Base-by-base conservation (phyloP, 2,329 filamentous ascomycete species). In the Phaeosphaeria sp. region DNA sequence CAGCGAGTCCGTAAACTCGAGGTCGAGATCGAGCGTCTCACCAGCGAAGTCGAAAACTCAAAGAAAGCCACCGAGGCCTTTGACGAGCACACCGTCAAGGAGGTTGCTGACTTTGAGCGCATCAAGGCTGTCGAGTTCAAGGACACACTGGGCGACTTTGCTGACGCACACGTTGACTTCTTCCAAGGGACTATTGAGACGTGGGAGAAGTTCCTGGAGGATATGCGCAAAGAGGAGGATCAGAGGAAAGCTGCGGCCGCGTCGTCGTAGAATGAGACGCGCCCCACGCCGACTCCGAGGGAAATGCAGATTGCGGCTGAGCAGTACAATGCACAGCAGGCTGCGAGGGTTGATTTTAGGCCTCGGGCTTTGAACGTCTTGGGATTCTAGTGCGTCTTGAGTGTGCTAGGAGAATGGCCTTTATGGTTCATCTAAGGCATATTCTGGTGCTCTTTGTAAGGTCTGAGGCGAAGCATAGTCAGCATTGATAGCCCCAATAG, bases 91-190 rank as follows among this genome's bases (percentile, higher is more conserved):
- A 94, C 97, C 1, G 90, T 98, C 44, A 90, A 91, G 71, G 95
- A 99, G 77, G 91, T 97, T 0, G 86, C 86, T 20, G 93, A 97
- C 74, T 99, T 99, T 79, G 95, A 99, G 80, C 87, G 93, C 55
- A 98, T 98, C 83, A 99, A 99, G 83, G 88, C 92, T 40, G 83
- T 91, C 43, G 94, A 99, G 82, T 96, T 99, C 78, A 91, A 92
- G 76, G 86, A 90, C 63, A 93, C 95, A 67, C 84, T 99, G 49
- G 92, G 92, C 2, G 88, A 87, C 2, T 79, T 99, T 49, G 92
- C 94, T 0, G 90, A 94, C 71, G 88, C 91, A 18, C 92, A 99
- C 75, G 87, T 96, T 42, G 86, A 88, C 11, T 98, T 97, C 77
- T 99, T 97, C 75, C 87, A 87, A 55, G 86, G 86, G 21, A 90